These are phyloP conservation scores for Goniomonas avonlea DNA, from an alignment of 78 protist genomes.

Conservation along the genomic window DNA sequence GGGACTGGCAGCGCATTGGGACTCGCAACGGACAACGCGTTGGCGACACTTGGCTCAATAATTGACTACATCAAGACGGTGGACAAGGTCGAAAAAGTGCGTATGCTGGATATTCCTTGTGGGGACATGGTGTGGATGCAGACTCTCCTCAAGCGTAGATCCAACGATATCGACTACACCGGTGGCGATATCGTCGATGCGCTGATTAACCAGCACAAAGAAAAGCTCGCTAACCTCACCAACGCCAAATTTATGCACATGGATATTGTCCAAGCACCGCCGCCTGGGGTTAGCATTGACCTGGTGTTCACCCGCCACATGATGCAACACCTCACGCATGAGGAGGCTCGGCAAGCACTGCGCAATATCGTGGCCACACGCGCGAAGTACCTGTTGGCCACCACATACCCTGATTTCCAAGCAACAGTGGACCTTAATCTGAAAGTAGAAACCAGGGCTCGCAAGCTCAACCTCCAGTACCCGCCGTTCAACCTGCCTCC, in stretches of 20 bases:
- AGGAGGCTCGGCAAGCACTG: neutral
- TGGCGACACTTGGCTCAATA: neutral
- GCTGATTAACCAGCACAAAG: neutral
- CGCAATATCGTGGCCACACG: neutral
- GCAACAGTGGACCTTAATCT: neutral
- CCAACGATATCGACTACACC: neutral
- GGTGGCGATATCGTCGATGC: neutral
- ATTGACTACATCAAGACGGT: neutral
- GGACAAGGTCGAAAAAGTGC: neutral
- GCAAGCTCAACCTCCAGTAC: conserved; percentile 4
- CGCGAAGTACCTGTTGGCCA: neutral
- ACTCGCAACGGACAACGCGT: neutral
- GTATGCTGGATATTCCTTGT: neutral
- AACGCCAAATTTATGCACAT: neutral
- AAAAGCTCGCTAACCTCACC: neutral
- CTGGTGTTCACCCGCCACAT: neutral
- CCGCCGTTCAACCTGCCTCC: conserved; percentile 3
- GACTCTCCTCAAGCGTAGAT: neutral
- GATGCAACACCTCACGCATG: neutral
- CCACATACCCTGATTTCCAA: conserved; percentile 17
- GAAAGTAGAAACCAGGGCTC: neutral
- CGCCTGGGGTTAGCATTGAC: neutral
- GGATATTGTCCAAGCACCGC: neutral
- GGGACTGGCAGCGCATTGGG: conserved; percentile 2
- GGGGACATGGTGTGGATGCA: conserved; percentile 21